phyloP scores from a whole-genome alignment of 1,284 basidiomycete species.

The Takashimella tepidaria region DNA sequence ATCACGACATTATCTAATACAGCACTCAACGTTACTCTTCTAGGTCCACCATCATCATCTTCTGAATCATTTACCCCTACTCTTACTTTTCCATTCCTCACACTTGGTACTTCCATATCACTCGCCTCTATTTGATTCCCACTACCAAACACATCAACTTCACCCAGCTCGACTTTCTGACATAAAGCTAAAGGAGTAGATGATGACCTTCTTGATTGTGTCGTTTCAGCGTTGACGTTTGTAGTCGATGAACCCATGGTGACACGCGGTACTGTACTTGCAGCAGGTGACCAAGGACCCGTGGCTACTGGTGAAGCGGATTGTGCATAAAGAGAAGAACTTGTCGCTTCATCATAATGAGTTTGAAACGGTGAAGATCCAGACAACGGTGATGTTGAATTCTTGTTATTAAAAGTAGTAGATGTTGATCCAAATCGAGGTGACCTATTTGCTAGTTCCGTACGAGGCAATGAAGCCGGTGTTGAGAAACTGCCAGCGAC shows the following conservation, averaged over 20 bases:
- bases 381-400: no score
- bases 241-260: no score
- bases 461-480: neutral
- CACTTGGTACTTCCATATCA: no score
- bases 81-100: no score
- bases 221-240: neutral
- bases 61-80: no score
- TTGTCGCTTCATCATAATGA: slow-evolving; percentile 74
- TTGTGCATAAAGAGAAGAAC: slow-evolving; percentile 64
- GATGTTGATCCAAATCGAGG: neutral
- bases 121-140: neutral
- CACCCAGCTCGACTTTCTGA: no score
- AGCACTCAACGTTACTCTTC: slow-evolving; percentile 66
- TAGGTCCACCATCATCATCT: no score
- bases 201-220: no score
- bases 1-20: slow-evolving; percentile 92
- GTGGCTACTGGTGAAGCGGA: slow-evolving; percentile 58
- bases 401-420: no score
- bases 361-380: slow-evolving; percentile 72
- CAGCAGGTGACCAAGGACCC: slow-evolving; percentile 59
- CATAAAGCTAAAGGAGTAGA: no score
- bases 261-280: neutral
- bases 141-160: neutral
- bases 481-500: neutral
- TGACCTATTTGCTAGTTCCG: neutral